phyloP scores from a whole-genome alignment of 345 rosid genomes.

The Clarkia xantiana region DNA sequence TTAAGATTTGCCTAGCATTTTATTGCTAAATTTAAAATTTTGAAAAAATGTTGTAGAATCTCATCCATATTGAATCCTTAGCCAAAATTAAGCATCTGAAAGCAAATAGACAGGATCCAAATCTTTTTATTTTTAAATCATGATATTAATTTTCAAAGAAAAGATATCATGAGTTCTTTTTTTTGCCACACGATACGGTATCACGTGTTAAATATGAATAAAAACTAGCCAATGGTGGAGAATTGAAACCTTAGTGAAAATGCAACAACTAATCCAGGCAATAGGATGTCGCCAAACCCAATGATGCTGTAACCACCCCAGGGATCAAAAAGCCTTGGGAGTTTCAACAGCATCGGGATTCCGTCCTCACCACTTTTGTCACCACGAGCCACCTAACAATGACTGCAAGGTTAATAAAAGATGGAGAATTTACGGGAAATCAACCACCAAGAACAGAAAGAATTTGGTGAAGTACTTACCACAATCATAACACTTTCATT shows the following conservation, averaged over 20 bases:
- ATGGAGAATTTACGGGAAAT: too few species aligned
- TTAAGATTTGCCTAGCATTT: too few species aligned
- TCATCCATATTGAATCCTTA: too few species aligned
- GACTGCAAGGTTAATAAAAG: conserved; percentile 1
- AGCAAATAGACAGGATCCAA: too few species aligned
- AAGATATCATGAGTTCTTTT: not conserved
- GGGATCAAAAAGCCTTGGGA: conserved; percentile 92
- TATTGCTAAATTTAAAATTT: too few species aligned
- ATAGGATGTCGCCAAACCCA: conserved; percentile 96
- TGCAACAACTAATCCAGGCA: conserved; percentile 82
- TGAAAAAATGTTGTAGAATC: too few species aligned
- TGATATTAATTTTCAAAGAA: too few species aligned
- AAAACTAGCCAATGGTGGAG: not conserved
- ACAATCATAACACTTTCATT: conserved; percentile 98
- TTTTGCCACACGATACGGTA: too few species aligned
- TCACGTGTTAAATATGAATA: too few species aligned
- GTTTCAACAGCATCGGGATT: conserved; percentile 92
- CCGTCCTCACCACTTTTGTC: conserved; percentile 95
- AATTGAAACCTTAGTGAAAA: conserved; percentile 69
- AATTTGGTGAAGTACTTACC: conserved; percentile 35
- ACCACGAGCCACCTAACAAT: conserved; percentile 82
- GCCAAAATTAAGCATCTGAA: too few species aligned
- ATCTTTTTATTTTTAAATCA: too few species aligned
- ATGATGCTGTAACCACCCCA: conserved; percentile 99
- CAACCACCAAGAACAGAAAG: conserved; percentile 1